phyloP scores from a whole-genome alignment of 495 filamentous ascomycete species.

The Niebla homalea region DNA sequence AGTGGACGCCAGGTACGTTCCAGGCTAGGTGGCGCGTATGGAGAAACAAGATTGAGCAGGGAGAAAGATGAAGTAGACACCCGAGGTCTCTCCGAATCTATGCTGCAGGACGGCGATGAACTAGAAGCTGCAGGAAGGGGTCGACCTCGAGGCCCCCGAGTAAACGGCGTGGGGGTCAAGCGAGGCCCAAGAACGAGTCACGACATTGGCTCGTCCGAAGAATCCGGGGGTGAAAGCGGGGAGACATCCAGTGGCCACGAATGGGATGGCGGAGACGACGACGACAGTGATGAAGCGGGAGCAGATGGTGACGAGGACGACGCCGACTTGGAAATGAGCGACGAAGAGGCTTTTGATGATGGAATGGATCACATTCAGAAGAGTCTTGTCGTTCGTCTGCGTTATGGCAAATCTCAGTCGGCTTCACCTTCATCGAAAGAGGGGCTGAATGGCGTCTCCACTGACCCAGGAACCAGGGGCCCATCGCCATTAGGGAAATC shows the following conservation, averaged over 20 bases:
- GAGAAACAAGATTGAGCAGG: constrained; percentile 52
- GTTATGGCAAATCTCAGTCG: constrained; percentile 21
- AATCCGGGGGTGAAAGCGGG: constrained; percentile 47
- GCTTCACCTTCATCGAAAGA: not conserved
- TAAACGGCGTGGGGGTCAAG: not conserved
- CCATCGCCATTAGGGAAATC: not conserved
- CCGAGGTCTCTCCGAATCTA: constrained; percentile 9
- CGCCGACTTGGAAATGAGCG: constrained; percentile 25
- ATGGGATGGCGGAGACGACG: constrained; percentile 39
- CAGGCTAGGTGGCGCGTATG: constrained; percentile 63
- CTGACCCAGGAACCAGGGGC: not conserved
- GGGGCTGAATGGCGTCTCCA: not conserved
- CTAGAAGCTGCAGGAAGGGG: constrained; percentile 27
- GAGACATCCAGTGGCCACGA: constrained; percentile 34
- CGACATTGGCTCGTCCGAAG: constrained; percentile 37
- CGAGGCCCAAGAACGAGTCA: not conserved
- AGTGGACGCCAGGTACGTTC: constrained; percentile 78
- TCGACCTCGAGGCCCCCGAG: constrained; percentile 2
- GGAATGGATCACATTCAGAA: constrained; percentile 13
- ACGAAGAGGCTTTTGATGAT: constrained; percentile 20
- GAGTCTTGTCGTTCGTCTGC: constrained; percentile 56
- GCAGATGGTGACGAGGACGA: constrained; percentile 41
- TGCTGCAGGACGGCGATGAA: constrained; percentile 57
- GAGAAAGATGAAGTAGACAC: constrained; percentile 27
- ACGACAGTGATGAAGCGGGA: constrained; percentile 41